Base-by-base conservation (phyloP, 139 green algal species). In the Chlamydomonas applanata region DNA sequence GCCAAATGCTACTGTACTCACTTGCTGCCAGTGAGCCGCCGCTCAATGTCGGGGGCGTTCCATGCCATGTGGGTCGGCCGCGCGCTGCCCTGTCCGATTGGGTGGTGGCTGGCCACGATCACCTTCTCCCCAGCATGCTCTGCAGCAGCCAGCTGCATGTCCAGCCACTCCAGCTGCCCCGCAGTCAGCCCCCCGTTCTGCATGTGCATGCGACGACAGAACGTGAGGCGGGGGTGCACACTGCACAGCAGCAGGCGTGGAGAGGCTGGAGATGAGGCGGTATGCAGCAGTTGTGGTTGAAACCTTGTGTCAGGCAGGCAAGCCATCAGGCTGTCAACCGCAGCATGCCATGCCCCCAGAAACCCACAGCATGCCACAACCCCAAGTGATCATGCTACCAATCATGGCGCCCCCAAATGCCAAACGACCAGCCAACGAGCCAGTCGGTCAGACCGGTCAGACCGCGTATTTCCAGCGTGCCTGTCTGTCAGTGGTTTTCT, bases 41-140 rank as follows among this genome's bases (percentile, higher is more conserved):
- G 19, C 30, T 61, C 32, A 4, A 91, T 71, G 19, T 81, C 45
- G 1, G 35, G 29, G 71, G 70, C 77, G 49, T 91, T 91, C 88
- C 88, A 93, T 0, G 88, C 86, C 65, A 85, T 53, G 66, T 93
- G 88, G 0, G 84, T 86, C 7, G 60, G 2, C 0, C 88, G 62
- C 4, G 76, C 80, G 1, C 73, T 78, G 33, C 80, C 83, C 59
- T 73, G 24, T 0, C 81, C 81, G 25, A 89, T 36, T 53, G 87
- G 86, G 54, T 91, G 87, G 62, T 92, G 87, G 16, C 67, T 73
- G 7, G 79, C 72, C 30, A 85, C 29, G 22, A 92, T 81, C n/a
- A 91, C 79, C 0, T 69, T 73, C 52, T 89, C 78, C 11, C 63
- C 68, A 1, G 69, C 56, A 24, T 13, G 44, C 24, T 79, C 73